Evolutionary conservation across 495 filamentous ascomycete species (phyloP), one percentile per base, ranked within the genome.

Genomic region (Tuber microsphaerosporum): DNA sequence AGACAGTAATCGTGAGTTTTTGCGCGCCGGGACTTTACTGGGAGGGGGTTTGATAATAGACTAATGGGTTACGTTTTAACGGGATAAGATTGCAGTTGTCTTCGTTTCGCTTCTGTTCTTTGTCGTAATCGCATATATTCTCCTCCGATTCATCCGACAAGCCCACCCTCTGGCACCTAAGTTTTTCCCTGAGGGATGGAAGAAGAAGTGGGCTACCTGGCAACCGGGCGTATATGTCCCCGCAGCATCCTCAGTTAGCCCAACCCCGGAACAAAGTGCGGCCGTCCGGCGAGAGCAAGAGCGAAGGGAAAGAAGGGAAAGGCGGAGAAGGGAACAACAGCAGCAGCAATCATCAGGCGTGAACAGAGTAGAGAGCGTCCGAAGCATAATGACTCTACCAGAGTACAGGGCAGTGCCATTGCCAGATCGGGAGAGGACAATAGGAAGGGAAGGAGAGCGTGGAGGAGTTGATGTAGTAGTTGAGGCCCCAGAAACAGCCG

Each of bases 341-440:
- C 68, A 71, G 70, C 31, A 75, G 70, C 73, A 71, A 73, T 61
- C 46, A 74, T 44, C 70, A 61, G 87, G 85, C 2, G 88, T 97
- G 22, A 92, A 93, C 79, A 91, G 95, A 61, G 91, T 94, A 78
- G 93, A 93, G 0, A 95, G 92, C 9, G 86, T 98, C 41, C 90
- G 95, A 76, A 96, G 93, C 9, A 90, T 98, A 70, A 96, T 97
- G 87, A 97, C 95, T 0, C 85, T 99, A 8, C 95, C 95, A 0
- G 87, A 91, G 7, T 99, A 99, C 84, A 87, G 89, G 1, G 84
- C 86, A 0, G 69, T 81, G 22, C 84, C 85, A 5, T 85, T 79
- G 14, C 89, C 89, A 56, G 89, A 92, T 7, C 87, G 89, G 48
- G 95, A 99, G 82, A 91, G 90, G 77, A 89, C 97, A n/a, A 87